A percentile compares a stretch with the other conserved stretches of the same genome.
phyloP scores from a whole-genome alignment of 2,329 filamentous ascomycete species.

The Xylariaceae sp. region DNA sequence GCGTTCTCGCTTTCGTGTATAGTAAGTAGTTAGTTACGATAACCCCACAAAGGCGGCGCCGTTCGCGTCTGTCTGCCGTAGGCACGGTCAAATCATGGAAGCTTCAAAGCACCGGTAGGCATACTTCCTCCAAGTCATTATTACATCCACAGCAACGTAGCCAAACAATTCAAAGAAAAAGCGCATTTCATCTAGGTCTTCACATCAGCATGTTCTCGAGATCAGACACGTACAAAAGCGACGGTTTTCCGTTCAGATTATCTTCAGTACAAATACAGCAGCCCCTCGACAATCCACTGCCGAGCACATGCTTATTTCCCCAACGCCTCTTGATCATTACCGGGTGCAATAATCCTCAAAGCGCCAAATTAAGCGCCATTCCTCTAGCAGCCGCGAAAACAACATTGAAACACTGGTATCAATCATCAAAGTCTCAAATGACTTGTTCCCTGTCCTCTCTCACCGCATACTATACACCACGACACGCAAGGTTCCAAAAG shows the following conservation, averaged over 20 bases:
- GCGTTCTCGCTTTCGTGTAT: too few species aligned
- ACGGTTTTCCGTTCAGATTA: neutral
- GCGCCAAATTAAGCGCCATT: slow-evolving; percentile 11
- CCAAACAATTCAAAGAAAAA: neutral
- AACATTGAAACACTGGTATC: neutral
- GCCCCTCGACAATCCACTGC: neutral
- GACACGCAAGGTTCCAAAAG: neutral
- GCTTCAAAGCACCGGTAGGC: too few species aligned
- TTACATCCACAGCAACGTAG: too few species aligned
- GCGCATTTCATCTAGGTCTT: slow-evolving; percentile 1
- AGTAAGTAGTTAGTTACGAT: too few species aligned
- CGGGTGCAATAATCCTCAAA: slow-evolving; percentile 5
- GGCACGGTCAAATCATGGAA: too few species aligned
- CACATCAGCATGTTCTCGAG: neutral
- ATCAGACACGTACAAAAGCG: neutral
- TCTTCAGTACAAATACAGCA: slow-evolving; percentile 7
- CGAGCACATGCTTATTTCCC: slow-evolving; percentile 6
- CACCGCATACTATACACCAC: neutral
- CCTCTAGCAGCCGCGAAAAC: slow-evolving; percentile 1
- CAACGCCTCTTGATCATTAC: slow-evolving; percentile 16
- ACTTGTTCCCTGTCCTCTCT: neutral
- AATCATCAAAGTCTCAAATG: neutral
- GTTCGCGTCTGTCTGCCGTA: too few species aligned
- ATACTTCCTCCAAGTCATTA: too few species aligned
- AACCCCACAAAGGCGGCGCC: too few species aligned